Evolutionary conservation across 2,329 filamentous ascomycete species (phyloP).

Genomic region (Mollisia scopiformis): DNA sequence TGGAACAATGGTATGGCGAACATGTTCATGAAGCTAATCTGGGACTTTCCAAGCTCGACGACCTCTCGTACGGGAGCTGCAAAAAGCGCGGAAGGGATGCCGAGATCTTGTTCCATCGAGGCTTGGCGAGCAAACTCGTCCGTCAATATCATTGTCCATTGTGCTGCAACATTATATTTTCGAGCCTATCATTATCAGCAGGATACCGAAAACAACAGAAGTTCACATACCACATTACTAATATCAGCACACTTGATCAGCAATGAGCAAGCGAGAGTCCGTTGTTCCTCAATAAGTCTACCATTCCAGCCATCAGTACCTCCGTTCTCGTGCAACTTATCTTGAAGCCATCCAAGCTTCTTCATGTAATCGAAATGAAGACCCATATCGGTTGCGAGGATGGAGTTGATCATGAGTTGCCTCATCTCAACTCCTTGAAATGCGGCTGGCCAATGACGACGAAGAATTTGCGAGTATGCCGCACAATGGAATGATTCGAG

Average conservation of each 20-base stretch:
- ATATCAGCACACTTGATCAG: conserved; percentile 99
- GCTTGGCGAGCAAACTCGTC: conserved; percentile 95
- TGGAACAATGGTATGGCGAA: conserved; percentile 93
- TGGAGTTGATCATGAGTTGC: conserved; percentile 94
- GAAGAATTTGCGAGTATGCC: conserved; percentile 93
- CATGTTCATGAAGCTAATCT: conserved; percentile 95
- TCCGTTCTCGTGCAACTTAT: conserved; percentile 71
- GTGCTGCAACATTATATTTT: conserved; percentile 77
- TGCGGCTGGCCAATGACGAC: conserved; percentile 85
- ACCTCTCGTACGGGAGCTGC: conserved; percentile 83
- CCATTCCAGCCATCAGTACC: conserved; percentile 75
- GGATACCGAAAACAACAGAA: neutral
- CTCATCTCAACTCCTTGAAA: conserved; percentile 82
- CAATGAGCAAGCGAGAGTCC: conserved; percentile 82
- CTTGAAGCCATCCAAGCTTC: conserved; percentile 78
- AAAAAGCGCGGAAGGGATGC: conserved; percentile 86
- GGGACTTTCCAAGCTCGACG: conserved; percentile 80
- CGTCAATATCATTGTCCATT: conserved; percentile 93
- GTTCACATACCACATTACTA: conserved; percentile 83
- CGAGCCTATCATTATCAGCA: conserved; percentile 64
- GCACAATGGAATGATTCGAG: conserved; percentile 97
- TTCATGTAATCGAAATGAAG: conserved; percentile 97
- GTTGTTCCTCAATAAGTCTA: conserved; percentile 75
- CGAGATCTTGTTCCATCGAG: conserved; percentile 85
- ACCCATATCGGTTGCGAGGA: conserved; percentile 96